Base-by-base conservation (phyloP, 306 rosid species). In the Parietaria judaica region DNA sequence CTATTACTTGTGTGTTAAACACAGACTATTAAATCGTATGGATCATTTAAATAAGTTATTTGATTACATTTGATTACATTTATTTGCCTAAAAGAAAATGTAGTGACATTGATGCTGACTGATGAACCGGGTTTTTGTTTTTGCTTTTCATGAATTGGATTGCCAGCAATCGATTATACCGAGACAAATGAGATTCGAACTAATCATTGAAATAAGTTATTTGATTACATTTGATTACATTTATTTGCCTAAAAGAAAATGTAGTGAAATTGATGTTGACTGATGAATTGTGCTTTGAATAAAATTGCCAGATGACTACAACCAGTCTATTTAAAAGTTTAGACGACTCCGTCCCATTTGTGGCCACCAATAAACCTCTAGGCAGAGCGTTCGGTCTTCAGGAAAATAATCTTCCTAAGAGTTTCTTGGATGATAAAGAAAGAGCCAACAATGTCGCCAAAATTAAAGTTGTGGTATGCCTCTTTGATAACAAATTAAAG, bases 381-480 rank as follows among this genome's bases (percentile, higher is more conserved):
- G 70, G 70, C 76, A 84, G 76, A 70, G 68, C 82, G 34, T 83
- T 72, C 36, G 83, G 81, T 51, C 52, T 80, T 72, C 68, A 80
- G 38, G 89, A 83, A 73, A 85, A 72, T 66, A 71, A 54, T 69
- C 70, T 76, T 17, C 77, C 76, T 56, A 87, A 60, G 78, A 82
- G 84, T 78, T 66, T 80, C 51, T 69, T 89, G 31, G 17, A 68
- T 8, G 96, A 88, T 66, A 88, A 85, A 77, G 94, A 88, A 63
- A 83, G 80, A 80, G 79, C 90, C 63, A 85, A 78, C 64, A 83
- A 65, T 75, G 89, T 83, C 53, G 94, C 94, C 58, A 88, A 85
- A 78, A 88, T 85, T 76, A 83, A 85, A 88, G 96, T 88, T 46
- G 90, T 78, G 89, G 96, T 88, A 82, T 72, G 94, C 55, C 58